phyloP scores from a whole-genome alignment of 2,329 filamentous ascomycete genomes.

The Hypoxylon sp. region DNA sequence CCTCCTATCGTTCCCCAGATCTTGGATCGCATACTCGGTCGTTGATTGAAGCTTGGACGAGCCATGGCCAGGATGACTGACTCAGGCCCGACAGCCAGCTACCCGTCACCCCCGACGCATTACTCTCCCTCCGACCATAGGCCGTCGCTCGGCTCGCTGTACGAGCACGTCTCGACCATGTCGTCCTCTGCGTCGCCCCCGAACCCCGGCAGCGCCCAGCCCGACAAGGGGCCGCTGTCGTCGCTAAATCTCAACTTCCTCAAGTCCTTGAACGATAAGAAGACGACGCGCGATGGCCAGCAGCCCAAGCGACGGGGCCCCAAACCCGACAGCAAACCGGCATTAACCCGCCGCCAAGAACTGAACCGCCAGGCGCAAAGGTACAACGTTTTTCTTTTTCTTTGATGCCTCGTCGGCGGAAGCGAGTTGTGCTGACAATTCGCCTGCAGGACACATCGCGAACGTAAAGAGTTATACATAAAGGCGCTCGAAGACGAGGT shows the following conservation, averaged over 20 bases:
- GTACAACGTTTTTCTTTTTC: too few relatives aligned
- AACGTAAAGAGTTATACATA: conserved; percentile 96
- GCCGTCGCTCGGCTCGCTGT: conserved; percentile 45
- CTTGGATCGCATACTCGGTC: conserved; percentile 16
- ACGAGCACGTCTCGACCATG: conserved; percentile 52
- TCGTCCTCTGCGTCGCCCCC: conserved; percentile 57
- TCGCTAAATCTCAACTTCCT: conserved; percentile 67
- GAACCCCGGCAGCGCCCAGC: conserved; percentile 26
- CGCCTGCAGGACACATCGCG: conserved; percentile 81
- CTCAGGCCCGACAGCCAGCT: conserved; percentile 46
- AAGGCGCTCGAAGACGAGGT: conserved; percentile 93
- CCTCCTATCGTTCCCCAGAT: conserved; percentile 10
- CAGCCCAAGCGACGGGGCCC: conserved; percentile 89
- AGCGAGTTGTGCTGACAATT: conserved; percentile 22
- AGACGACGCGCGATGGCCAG: conserved; percentile 84
- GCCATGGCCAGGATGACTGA: conserved; percentile 48
- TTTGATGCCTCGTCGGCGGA: background rate
- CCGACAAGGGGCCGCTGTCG: conserved; percentile 49
- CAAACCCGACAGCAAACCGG: conserved; percentile 95
- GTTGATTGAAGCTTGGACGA: conserved; percentile 23
- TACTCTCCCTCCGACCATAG: conserved; percentile 45
- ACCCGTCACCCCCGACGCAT: conserved; percentile 49
- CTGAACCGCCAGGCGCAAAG: conserved; percentile 95
- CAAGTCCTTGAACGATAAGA: conserved; percentile 76
- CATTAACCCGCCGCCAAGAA: conserved; percentile 89